Conservation (phyloP, 2,329 filamentous ascomycete genomes). For the Aureobasidium leucospermi region DNA sequence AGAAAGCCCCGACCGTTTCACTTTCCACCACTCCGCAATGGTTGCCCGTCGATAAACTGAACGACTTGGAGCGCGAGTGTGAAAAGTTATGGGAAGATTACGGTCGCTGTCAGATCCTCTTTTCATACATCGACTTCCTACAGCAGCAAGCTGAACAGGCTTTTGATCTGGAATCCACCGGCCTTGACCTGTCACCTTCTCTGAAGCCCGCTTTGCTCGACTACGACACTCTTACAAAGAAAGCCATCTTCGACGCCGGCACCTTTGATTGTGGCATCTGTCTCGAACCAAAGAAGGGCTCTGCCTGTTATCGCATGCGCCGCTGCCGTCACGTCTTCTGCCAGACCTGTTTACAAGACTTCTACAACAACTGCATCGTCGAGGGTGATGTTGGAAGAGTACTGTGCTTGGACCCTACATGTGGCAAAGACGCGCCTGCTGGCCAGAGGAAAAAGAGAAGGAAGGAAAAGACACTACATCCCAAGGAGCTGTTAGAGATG, state of each 20-base stretch:
- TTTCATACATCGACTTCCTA: slow-evolving; percentile 53
- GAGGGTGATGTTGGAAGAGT: slow-evolving; percentile 76
- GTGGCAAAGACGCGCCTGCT: slow-evolving; percentile 53
- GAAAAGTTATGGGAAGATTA: slow-evolving; percentile 52
- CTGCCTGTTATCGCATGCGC: slow-evolving; percentile 69
- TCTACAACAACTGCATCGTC: slow-evolving; percentile 79
- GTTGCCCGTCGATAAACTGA: slow-evolving; percentile 41
- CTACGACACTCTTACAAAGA: slow-evolving; percentile 67
- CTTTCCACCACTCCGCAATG: slow-evolving; percentile 46
- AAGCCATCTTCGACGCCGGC: slow-evolving; percentile 68
- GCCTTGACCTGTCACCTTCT: slow-evolving; percentile 41
- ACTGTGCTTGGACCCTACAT: slow-evolving; percentile 72
- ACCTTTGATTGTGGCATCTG: slow-evolving; percentile 88
- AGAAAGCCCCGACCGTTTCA: slow-evolving; percentile 42
- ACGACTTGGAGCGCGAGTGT: slow-evolving; percentile 41
- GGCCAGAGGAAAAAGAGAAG: slow-evolving; percentile 40
- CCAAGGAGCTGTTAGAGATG: slow-evolving; percentile 64
- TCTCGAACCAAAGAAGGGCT: slow-evolving; percentile 85
- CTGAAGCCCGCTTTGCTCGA: slow-evolving; percentile 66
- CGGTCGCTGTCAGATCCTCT: slow-evolving; percentile 50
- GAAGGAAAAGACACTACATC: slow-evolving; percentile 62
- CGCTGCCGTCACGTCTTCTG: slow-evolving; percentile 92
- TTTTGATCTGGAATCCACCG: slow-evolving; percentile 43
- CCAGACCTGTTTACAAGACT: slow-evolving; percentile 75
- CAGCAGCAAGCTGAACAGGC: slow-evolving; percentile 51